A percentile compares a stretch with the other conserved stretches of the same genome.
These are phyloP conservation scores for Pythium vanterpoolii DNA, from an alignment of 352 stramenopile species.

Conservation along the genomic window DNA sequence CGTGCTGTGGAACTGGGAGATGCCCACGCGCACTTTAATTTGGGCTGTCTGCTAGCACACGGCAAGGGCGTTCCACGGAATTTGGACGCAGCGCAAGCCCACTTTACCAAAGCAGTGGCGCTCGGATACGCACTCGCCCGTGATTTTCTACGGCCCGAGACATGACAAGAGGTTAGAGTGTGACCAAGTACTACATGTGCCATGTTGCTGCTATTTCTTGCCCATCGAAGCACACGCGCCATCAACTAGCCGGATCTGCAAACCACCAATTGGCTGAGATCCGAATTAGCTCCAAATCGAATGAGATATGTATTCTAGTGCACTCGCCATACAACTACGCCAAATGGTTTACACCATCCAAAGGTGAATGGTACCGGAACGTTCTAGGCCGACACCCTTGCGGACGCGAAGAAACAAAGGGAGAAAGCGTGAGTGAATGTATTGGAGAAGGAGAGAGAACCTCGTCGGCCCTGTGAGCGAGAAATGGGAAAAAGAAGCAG, in stretches of 20 bases:
- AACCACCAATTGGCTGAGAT: background rate
- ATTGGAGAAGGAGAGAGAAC: background rate
- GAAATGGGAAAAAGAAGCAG: background rate
- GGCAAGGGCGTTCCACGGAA: constrained; percentile 67
- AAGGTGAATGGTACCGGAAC: background rate
- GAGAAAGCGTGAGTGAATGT: background rate
- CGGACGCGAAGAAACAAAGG: constrained; percentile 7
- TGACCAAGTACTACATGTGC: too few relatives aligned
- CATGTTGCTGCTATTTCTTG: too few relatives aligned
- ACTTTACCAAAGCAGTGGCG: constrained; percentile 54
- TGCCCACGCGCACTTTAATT: constrained; percentile 75
- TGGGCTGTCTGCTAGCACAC: constrained; percentile 56
- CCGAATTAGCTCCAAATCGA: too few relatives aligned
- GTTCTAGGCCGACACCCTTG: too few relatives aligned
- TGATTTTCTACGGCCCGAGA: constrained; percentile 41
- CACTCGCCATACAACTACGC: too few relatives aligned
- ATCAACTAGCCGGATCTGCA: background rate
- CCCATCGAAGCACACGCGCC: too few relatives aligned
- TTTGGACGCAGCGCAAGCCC: constrained; percentile 44
- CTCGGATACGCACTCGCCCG: constrained; percentile 59
- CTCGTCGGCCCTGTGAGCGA: background rate
- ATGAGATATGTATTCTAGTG: too few relatives aligned
- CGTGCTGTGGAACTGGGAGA: constrained; percentile 39
- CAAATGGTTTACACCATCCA: too few relatives aligned
- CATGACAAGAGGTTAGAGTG: too few relatives aligned